phyloP scores from a whole-genome alignment of 2,329 filamentous ascomycete species.

The Ceratocystis variospora region DNA sequence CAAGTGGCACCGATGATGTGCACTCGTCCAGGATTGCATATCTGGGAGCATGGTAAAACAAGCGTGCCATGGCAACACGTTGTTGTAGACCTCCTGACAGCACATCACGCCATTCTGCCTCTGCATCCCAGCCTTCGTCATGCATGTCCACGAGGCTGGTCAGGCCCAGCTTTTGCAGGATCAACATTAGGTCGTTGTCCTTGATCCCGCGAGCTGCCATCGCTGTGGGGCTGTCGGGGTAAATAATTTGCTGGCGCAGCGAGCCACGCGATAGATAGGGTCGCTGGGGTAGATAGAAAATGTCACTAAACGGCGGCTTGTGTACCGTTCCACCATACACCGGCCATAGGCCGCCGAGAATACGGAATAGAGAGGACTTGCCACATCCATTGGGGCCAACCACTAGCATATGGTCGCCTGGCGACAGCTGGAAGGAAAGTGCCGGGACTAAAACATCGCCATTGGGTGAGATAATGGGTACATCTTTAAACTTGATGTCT shows the following conservation, averaged over 20 bases:
- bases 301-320: constrained; percentile 82
- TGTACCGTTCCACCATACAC: constrained; percentile 89
- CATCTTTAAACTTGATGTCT: constrained; percentile 72
- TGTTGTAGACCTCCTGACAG: constrained; percentile 88
- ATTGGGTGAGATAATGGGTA: constrained; percentile 94
- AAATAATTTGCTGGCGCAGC: constrained; percentile 92
- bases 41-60: constrained; percentile 84
- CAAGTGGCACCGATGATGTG: constrained; percentile 85
- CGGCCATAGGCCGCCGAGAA: constrained; percentile 90
- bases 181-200: constrained; percentile 63
- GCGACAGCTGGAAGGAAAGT: constrained; percentile 73
- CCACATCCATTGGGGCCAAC: constrained; percentile 95
- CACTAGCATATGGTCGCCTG: constrained; percentile 82
- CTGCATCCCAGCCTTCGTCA: constrained; percentile 71
- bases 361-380: constrained; percentile 91
- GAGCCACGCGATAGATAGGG: constrained; percentile 86
- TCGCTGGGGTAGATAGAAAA: constrained; percentile 95
- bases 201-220: constrained; percentile 77
- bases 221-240: constrained; percentile 75
- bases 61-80: constrained; percentile 85
- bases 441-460: constrained; percentile 80
- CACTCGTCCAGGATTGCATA: constrained; percentile 97
- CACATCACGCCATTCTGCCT: constrained; percentile 93
- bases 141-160: constrained; percentile 68
- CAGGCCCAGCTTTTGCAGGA: constrained; percentile 69